phyloP scores from a whole-genome alignment of 371 early-diverging fungal genomes.

The Circinella umbellata region DNA sequence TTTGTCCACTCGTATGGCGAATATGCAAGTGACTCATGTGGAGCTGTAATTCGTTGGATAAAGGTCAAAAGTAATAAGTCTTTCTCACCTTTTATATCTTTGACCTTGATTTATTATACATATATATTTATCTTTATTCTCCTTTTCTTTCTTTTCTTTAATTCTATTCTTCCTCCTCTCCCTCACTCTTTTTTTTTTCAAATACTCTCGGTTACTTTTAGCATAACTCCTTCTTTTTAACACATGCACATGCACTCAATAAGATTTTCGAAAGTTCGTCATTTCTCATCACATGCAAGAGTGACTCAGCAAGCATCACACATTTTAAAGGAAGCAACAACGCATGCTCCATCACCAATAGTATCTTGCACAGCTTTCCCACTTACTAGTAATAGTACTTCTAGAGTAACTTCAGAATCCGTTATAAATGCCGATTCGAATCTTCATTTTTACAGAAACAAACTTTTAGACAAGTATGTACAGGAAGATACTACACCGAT shows the following conservation, averaged over 20 bases:
- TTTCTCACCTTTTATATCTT: too few relatives aligned
- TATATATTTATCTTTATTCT: not conserved
- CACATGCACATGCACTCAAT: not conserved
- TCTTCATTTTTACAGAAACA: constrained; percentile 76
- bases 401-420: not conserved
- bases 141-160: not conserved
- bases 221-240: not conserved
- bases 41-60: not conserved
- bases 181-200: too few relatives aligned
- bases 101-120: too few relatives aligned
- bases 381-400: not conserved
- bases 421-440: constrained; percentile 4
- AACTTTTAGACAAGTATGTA: constrained; percentile 75
- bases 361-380: not conserved
- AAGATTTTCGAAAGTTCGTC: not conserved
- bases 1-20: not conserved
- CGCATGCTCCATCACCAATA: not conserved
- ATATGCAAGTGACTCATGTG: constrained; percentile 5
- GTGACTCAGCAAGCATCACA: constrained; percentile 2
- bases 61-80: too few relatives aligned
- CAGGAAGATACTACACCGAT: constrained; percentile 72
- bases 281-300: constrained; percentile 7
- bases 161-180: not conserved
- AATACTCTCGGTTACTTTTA: too few relatives aligned
- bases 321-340: not conserved